Conservation (phyloP, 495 filamentous ascomycete genomes). For the Xylaria palmicola region DNA sequence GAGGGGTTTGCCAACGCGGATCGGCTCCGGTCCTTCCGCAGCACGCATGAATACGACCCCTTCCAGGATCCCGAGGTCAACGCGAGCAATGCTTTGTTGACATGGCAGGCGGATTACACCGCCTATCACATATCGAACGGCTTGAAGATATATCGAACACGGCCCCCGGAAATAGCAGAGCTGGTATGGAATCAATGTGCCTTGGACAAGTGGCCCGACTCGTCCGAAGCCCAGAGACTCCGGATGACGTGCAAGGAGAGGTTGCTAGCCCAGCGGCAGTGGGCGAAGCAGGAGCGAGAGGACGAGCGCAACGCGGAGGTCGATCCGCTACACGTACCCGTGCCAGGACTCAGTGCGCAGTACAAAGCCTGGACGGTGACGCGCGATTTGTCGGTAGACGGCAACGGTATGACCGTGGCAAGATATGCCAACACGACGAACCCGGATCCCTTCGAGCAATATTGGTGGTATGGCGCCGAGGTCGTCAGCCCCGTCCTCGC, state of each 20-base stretch:
- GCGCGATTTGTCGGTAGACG: constrained; percentile 16
- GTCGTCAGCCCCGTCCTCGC: constrained; percentile 19
- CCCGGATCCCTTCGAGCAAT: neutral
- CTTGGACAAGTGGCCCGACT: neutral
- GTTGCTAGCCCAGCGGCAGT: neutral
- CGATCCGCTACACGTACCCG: constrained; percentile 13
- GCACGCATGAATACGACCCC: neutral
- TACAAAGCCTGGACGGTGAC: constrained; percentile 21
- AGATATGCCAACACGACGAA: constrained; percentile 1
- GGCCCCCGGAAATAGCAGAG: neutral
- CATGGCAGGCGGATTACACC: neutral
- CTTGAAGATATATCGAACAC: neutral
- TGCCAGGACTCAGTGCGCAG: neutral
- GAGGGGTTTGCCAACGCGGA: neutral
- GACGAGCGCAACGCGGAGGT: neutral
- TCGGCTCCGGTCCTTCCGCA: neutral
- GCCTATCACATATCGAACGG: neutral
- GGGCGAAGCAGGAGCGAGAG: neutral
- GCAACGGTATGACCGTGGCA: constrained; percentile 2
- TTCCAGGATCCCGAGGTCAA: neutral
- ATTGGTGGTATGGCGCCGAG: constrained; percentile 24
- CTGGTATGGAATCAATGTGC: neutral
- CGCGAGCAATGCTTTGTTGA: neutral
- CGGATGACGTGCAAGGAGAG: neutral
- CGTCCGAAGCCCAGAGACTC: neutral